phyloP scores from a whole-genome alignment of 345 rosid species.

The Camelina laxa region DNA sequence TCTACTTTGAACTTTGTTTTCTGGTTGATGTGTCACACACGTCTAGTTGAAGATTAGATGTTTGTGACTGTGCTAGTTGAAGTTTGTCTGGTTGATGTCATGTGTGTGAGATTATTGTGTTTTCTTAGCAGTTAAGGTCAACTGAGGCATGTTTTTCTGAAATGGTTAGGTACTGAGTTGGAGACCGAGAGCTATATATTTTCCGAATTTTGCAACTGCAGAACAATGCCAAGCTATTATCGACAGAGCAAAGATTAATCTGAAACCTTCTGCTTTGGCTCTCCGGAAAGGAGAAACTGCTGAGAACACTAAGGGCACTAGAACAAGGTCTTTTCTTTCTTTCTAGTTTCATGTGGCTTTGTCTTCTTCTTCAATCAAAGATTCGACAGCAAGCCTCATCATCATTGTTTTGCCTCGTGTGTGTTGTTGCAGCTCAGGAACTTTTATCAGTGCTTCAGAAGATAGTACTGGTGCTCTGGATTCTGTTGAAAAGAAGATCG shows the following conservation, averaged over 20 bases:
- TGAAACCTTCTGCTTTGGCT: constrained; percentile 71
- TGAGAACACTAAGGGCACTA: constrained; percentile 70
- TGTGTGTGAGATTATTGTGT: background rate
- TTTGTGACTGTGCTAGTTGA: background rate
- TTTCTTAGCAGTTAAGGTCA: background rate
- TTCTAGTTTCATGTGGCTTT: background rate
- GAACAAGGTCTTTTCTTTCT: constrained; percentile 59
- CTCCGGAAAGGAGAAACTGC: constrained; percentile 72
- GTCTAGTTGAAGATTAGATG: background rate
- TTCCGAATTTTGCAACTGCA: constrained; percentile 67
- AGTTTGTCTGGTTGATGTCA: too few species aligned
- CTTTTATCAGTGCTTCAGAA: constrained; percentile 72
- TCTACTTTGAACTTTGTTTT: background rate
- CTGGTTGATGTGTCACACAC: too few species aligned
- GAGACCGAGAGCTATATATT: constrained; percentile 76
- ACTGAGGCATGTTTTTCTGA: background rate
- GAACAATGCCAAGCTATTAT: constrained; percentile 64
- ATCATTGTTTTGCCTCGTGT: constrained; percentile 3
- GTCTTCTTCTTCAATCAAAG: constrained; percentile 6
- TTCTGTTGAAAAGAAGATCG: constrained; percentile 64
- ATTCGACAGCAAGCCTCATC: constrained; percentile 11
- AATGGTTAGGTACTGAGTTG: constrained; percentile 64
- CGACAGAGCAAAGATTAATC: constrained; percentile 54
- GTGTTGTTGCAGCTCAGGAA: constrained; percentile 67
- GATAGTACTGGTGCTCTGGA: constrained; percentile 62